Evolutionary conservation across 2,329 filamentous ascomycete species (phyloP).

Genomic region (Xylariaceae sp.): DNA sequence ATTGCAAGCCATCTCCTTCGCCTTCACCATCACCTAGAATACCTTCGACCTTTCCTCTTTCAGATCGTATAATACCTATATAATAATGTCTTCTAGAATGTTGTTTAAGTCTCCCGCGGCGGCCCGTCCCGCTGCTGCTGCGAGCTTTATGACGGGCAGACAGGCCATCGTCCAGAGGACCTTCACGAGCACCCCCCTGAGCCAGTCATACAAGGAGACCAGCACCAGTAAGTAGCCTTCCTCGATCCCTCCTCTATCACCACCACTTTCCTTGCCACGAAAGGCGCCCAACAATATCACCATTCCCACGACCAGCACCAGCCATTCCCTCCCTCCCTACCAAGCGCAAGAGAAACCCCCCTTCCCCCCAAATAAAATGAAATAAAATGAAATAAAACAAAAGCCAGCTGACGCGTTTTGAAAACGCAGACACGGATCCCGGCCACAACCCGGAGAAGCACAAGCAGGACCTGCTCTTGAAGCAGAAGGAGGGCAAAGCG

Average conservation of each 20-base stretch:
- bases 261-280: not conserved
- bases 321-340: too few relatives aligned
- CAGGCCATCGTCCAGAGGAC: slow-evolving; percentile 28
- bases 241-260: not conserved
- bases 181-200: slow-evolving; percentile 29
- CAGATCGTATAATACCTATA: not conserved
- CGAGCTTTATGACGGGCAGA: slow-evolving; percentile 29
- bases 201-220: slow-evolving; percentile 35
- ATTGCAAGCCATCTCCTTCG: slow-evolving; percentile 3
- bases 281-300: too few relatives aligned
- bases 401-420: slow-evolving; percentile 2
- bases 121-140: slow-evolving; percentile 27
- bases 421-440: slow-evolving; percentile 6
- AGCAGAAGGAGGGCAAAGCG: slow-evolving; percentile 69
- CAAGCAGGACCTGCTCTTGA: slow-evolving; percentile 63
- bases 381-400: not conserved
- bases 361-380: slow-evolving; percentile 43
- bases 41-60: not conserved
- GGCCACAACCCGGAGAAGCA: slow-evolving; percentile 52
- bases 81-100: slow-evolving; percentile 40
- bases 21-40: slow-evolving; percentile 1
- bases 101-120: slow-evolving; percentile 25
- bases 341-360: too few relatives aligned
- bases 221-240: slow-evolving; percentile 24
- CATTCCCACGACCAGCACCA: too few relatives aligned